phyloP scores from a whole-genome alignment of 768 basidiomycete genomes.

The Hygrocybe coccinea region DNA sequence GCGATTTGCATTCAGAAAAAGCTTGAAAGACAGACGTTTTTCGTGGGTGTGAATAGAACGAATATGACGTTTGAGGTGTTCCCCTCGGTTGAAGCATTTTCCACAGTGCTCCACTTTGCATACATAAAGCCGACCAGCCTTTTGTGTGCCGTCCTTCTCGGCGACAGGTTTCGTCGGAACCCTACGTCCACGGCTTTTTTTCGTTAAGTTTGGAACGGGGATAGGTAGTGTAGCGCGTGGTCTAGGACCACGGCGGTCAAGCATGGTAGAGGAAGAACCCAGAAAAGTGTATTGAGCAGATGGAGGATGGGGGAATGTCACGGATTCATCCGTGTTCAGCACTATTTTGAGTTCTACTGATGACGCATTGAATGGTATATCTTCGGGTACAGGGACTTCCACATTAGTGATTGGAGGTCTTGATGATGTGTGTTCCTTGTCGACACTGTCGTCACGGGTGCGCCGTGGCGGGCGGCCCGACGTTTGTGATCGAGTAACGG shows the following conservation, averaged over 20 bases:
- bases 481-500: conserved; percentile 36
- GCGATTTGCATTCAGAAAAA: conserved; percentile 5
- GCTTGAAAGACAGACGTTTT: conserved; percentile 54
- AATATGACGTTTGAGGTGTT: conserved; percentile 74
- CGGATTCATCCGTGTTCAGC: neutral
- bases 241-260: conserved; percentile 43
- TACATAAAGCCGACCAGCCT: conserved; percentile 41
- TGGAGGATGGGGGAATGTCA: neutral
- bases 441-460: neutral
- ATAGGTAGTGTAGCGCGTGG: conserved; percentile 56
- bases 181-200: conserved; percentile 73
- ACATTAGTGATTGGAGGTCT: neutral
- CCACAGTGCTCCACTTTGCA: conserved; percentile 68
- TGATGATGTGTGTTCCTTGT: neutral
- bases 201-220: conserved; percentile 73
- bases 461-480: conserved; percentile 7
- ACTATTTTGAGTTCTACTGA: neutral
- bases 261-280: conserved; percentile 11
- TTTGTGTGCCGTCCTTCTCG: conserved; percentile 13
- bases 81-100: conserved; percentile 67
- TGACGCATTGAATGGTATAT: neutral
- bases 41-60: conserved; percentile 72
- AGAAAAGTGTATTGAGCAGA: conserved; percentile 11
- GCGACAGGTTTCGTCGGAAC: conserved; percentile 50
- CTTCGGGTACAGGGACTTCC: neutral